phyloP scores from a whole-genome alignment of 2,329 filamentous ascomycete species.

The Colletotrichum orchidophilum region DNA sequence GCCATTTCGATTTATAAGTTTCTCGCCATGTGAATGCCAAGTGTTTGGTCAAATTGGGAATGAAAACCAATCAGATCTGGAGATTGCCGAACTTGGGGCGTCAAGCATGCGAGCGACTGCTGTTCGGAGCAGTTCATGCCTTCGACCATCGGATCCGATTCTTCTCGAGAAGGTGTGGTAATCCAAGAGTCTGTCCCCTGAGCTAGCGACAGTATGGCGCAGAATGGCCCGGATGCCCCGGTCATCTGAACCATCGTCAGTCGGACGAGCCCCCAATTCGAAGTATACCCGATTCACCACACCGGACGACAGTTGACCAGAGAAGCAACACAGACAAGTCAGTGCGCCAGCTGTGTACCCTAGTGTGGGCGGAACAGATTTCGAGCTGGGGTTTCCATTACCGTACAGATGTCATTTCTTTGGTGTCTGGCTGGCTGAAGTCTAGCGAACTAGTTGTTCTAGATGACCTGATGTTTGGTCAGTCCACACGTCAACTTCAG shows the following conservation, averaged over 20 bases:
- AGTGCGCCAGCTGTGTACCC: not conserved
- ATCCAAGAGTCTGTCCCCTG: not conserved
- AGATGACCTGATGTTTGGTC: not conserved
- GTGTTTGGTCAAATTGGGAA: not conserved
- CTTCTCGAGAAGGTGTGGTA: not conserved
- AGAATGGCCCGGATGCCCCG: not conserved
- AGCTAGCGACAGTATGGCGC: not conserved
- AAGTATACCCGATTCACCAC: not conserved
- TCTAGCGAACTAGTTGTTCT: not conserved
- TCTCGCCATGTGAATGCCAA: not conserved
- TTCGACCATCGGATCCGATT: not conserved
- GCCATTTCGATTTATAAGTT: not conserved
- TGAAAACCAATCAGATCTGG: not conserved
- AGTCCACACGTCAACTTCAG: not conserved
- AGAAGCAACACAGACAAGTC: not conserved
- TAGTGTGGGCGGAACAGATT: not conserved
- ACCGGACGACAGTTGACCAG: constrained; percentile 1
- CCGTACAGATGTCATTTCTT: not conserved
- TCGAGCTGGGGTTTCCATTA: not conserved
- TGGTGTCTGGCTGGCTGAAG: not conserved
- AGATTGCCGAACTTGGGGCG: not conserved
- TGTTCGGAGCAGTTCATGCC: not conserved
- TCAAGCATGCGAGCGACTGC: not conserved
- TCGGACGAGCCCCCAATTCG: not conserved
- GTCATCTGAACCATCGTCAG: not conserved